Base-by-base conservation (phyloP, 345 rosid genomes). In the Populus nigra region DNA sequence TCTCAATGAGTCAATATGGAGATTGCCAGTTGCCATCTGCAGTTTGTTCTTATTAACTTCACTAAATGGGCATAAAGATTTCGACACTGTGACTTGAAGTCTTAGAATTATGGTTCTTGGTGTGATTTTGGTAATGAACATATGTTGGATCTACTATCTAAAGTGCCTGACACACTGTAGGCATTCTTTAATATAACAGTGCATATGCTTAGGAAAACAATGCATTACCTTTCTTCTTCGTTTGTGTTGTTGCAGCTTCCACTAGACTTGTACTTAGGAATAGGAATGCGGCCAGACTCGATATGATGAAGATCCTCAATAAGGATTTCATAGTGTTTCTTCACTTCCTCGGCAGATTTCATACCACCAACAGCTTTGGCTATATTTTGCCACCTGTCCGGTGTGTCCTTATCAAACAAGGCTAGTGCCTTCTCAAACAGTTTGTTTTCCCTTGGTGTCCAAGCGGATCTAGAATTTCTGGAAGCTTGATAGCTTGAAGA, bases 361-460 rank as follows among this genome's bases (percentile, higher is more conserved):
- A 5, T 29, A 1, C 88, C 85, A 27, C 86, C 91, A 5, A 89
- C 83, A 38, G 90, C 88, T 71, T 78, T 84, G 65, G 91, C 91
- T 55, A 89, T 81, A 38, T 89, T 86, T 15, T 83, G 85, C 90
- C 92, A 89, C 2, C 92, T 81, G 20, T 87, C 92, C 0, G 89
- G 90, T 5, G 92, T 86, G 50, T 89, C 90, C 86, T 82, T 84
- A 27, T 89, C 92, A 16, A 81, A 84, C 81, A 76, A 43, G 18
- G 90, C 92, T 18, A 89, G 77, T 8, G 90, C 92, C 81, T 77
- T 83, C 18, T 89, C 90, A 47, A 89, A 89, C 81, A 76, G 74
- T 45, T 89, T 89, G 87, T 89, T 89, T 65, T 89, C 87, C 73
- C 79, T 83, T n/a, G 84, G 57, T 15, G 90, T 87, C 90, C 92